A percentile compares a stretch with the other conserved stretches of the same genome.
phyloP scores from a whole-genome alignment of 371 early-diverging fungal species.

The Mucor racemosus region DNA sequence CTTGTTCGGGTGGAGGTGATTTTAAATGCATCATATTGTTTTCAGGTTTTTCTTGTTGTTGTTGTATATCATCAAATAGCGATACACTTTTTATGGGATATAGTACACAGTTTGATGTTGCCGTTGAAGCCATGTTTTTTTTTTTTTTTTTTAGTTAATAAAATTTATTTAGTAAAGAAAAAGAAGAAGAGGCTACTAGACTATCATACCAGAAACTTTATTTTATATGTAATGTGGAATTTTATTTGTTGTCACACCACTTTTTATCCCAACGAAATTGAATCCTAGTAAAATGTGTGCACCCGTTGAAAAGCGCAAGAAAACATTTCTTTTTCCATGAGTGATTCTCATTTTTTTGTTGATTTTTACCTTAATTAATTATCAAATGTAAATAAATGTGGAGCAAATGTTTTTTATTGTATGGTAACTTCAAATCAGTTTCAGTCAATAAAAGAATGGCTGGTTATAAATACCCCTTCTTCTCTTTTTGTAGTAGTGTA shows the following conservation, averaged over 20 bases:
- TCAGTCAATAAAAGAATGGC: not conserved
- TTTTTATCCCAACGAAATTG: not conserved
- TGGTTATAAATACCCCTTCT: not conserved
- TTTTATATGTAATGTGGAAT: not conserved
- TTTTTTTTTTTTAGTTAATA: no score
- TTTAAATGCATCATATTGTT: not conserved
- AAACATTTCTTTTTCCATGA: not conserved
- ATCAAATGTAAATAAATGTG: not conserved
- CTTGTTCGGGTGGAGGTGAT: not conserved
- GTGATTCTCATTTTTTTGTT: not conserved
- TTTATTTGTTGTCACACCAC: constrained; percentile 3
- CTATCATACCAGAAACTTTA: not conserved
- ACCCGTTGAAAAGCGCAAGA: not conserved
- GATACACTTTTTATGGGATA: not conserved
- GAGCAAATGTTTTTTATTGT: not conserved
- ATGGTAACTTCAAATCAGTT: not conserved
- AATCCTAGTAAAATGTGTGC: not conserved
- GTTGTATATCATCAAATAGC: not conserved
- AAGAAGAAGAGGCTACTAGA: not conserved
- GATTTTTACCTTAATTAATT: not conserved
- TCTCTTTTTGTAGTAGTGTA: constrained; percentile 1
- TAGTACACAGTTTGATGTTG: not conserved
- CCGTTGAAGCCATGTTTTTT: not conserved
- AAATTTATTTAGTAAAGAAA: not conserved
- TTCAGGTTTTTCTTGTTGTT: not conserved